Percentiles rank a stretch among this genome's conserved stretches.
Evolutionary conservation across 1,139 yeast genomes (phyloP).

Genomic region (Suhomyces ambrosiae): DNA sequence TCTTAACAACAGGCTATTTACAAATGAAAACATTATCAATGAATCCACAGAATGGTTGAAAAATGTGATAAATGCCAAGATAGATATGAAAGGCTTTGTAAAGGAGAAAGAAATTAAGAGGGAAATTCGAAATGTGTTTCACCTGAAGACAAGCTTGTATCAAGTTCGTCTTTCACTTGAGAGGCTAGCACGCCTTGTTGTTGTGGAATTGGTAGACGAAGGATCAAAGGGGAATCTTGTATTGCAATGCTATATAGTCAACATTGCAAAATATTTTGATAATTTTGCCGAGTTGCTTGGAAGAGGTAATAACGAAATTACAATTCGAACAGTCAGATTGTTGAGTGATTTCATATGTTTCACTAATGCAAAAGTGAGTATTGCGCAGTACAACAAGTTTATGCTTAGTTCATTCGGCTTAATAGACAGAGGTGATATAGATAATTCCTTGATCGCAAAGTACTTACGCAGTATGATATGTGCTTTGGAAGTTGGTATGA

Average conservation of each 20-base stretch:
- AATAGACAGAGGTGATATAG: background rate
- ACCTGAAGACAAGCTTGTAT: background rate
- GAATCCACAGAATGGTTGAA: background rate
- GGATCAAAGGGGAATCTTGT: background rate
- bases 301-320: background rate
- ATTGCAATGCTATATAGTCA: background rate
- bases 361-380: background rate
- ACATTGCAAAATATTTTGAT: background rate
- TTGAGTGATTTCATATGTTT: background rate
- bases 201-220: background rate
- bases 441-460: constrained; percentile 5
- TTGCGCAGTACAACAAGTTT: background rate
- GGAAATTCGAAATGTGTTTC: background rate
- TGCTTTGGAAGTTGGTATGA: constrained; percentile 11
- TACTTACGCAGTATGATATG: constrained; percentile 10
- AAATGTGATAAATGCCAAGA: background rate
- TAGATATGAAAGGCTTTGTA: background rate
- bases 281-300: background rate
- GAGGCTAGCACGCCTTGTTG: background rate
- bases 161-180: background rate
- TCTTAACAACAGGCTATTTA: background rate
- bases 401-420: background rate
- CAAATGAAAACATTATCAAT: background rate
- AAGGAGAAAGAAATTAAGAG: background rate
- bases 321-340: background rate